Conservation (phyloP, 371 early-diverging fungal genomes). For the Amoeboradix gromovi region DNA sequence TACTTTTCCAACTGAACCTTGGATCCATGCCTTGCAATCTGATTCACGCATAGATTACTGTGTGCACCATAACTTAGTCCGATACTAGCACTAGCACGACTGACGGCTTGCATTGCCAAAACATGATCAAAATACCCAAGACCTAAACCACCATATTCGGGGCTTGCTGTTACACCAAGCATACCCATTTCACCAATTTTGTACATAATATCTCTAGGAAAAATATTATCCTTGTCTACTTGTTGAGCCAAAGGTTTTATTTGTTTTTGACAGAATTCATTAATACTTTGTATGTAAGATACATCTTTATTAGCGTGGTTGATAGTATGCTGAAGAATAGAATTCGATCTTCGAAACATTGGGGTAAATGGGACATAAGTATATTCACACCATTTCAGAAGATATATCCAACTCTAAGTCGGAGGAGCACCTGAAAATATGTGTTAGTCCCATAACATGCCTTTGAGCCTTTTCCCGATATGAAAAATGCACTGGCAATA, state of each 20-base stretch:
- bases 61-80: conserved; percentile 86
- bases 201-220: conserved; percentile 84
- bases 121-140: conserved; percentile 75
- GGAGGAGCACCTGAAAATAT: too few species aligned
- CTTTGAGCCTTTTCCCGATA: too few species aligned
- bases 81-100: conserved; percentile 61
- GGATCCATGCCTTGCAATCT: conserved; percentile 69
- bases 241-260: conserved; percentile 32
- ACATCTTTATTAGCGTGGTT: background rate
- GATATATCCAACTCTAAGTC: too few species aligned
- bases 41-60: conserved; percentile 86
- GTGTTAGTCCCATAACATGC: too few species aligned
- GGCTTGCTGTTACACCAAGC: conserved; percentile 55
- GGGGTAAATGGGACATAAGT: too few species aligned
- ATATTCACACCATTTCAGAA: too few species aligned
- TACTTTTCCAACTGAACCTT: conserved; percentile 65
- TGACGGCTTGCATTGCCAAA: conserved; percentile 74
- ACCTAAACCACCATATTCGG: conserved; percentile 59
- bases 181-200: conserved; percentile 86
- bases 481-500: too few species aligned
- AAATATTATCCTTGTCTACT: conserved; percentile 56
- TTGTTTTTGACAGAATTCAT: background rate
- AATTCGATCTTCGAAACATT: background rate
- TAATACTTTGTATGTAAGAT: background rate
- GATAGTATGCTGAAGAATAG: background rate